Evolutionary conservation across 2,329 filamentous ascomycete genomes (phyloP).

Genomic region (Talaromyces sp.): DNA sequence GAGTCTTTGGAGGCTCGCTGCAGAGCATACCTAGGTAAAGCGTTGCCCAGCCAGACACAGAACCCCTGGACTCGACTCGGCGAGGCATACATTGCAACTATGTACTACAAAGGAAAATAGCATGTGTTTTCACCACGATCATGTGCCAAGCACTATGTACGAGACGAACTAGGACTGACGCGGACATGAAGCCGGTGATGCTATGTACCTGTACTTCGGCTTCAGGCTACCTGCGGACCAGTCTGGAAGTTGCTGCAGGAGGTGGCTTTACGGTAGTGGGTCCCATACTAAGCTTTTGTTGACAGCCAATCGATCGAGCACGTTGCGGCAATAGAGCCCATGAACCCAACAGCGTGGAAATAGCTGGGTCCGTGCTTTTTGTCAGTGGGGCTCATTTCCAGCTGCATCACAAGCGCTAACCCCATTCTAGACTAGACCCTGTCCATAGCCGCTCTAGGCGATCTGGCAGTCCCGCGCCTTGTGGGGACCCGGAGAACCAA

Average conservation of each 20-base stretch:
- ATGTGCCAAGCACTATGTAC: slow-evolving; percentile 1
- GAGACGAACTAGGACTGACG: slow-evolving; percentile 1
- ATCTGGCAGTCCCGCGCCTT: slow-evolving; percentile 9
- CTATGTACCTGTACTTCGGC: neutral
- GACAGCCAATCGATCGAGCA: slow-evolving; percentile 25
- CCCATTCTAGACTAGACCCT: slow-evolving; percentile 10
- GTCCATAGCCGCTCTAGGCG: slow-evolving; percentile 10
- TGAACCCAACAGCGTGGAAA: slow-evolving; percentile 16
- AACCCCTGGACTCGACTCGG: neutral
- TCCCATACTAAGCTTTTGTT: slow-evolving; percentile 19
- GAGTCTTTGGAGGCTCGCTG: no score
- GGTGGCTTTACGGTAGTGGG: slow-evolving; percentile 2
- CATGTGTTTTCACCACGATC: neutral
- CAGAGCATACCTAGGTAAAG: no score
- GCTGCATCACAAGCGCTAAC: neutral
- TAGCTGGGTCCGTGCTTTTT: slow-evolving; percentile 15
- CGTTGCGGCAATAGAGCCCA: slow-evolving; percentile 20
- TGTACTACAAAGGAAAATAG: neutral
- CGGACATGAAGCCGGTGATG: neutral
- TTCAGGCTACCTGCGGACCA: neutral
- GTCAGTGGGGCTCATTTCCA: slow-evolving; percentile 12
- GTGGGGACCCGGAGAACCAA: neutral
- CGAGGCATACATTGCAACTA: neutral
- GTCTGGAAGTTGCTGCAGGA: neutral
- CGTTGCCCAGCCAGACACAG: neutral